Base-by-base conservation (phyloP, 495 filamentous ascomycete genomes). In the Annulohypoxylon nitens region DNA sequence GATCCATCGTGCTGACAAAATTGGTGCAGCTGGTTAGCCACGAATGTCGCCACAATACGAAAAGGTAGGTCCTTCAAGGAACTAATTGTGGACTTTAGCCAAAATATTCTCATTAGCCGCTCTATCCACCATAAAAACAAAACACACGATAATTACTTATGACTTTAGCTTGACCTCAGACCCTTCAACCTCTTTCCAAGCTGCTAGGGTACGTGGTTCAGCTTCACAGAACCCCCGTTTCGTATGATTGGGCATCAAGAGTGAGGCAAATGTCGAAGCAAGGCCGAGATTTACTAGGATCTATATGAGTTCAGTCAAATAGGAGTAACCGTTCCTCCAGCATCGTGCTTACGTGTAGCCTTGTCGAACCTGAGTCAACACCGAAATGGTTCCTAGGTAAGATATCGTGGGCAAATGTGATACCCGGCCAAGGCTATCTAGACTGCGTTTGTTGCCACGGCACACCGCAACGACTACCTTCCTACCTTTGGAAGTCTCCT, bases 231-330 rank as follows among this genome's bases (percentile, higher is more conserved):
- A 26, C 39, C 62, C 50, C 48, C 61, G 26, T 54, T 26, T 59
- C 34, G 25, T 58, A 30, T 51, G 61, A 67, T 70, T 67, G 58
- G 66, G 71, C 71, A 74, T 66, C 61, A 70, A 70, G 37, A 30
- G 30, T 48, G 67, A 74, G 61, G 71, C 48, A 50, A 48, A 61
- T 33, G 11, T 41, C 25, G 18, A 74, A 41, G 23, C 50, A 59
- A 57, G 45, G 62, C 26, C 45, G 55, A 62, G 50, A 51, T 54
- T 36, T 45, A 48, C 36, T 43, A 8, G 59, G 41, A 36, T 47
- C n/a, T 55, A 12, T 6, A 30, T 39, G 37, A 25, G 39, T 54
- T 41, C 51, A 70, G 45, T 48, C 71, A 33, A 66, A 43, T 53
- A 26, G 62, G 51, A 43, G 58, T 60, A 51, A 54, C 45, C 62